Percentiles rank a stretch among this genome's conserved stretches.
Evolutionary conservation across 2,329 filamentous ascomycete species (phyloP).

Genomic region (Diatrype stigma): DNA sequence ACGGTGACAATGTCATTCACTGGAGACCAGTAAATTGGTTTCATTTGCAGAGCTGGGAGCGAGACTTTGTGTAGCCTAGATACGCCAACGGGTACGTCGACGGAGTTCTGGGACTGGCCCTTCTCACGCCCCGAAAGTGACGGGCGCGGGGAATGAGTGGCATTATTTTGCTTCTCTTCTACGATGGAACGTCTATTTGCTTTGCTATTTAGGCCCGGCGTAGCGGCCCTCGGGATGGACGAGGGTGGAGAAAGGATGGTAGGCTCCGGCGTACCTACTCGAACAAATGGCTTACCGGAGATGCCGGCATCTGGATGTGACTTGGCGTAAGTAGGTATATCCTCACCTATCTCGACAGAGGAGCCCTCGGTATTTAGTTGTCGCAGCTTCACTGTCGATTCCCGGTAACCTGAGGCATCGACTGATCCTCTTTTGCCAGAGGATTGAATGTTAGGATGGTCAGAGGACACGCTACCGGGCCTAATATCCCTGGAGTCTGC

Average conservation of each 20-base stretch:
- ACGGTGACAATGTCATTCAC: conserved; percentile 84
- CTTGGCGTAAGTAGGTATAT: conserved; percentile 15
- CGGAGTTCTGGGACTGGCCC: conserved; percentile 21
- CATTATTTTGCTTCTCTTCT: conserved; percentile 19
- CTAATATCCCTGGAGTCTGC: conserved; percentile 16
- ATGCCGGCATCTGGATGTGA: conserved; percentile 44
- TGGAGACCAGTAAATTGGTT: conserved; percentile 96
- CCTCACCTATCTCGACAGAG: conserved; percentile 12
- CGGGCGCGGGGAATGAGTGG: conserved; percentile 4
- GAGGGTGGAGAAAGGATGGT: conserved; percentile 21
- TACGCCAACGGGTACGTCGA: conserved; percentile 76
- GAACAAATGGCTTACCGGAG: conserved; percentile 50
- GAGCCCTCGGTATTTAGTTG: conserved; percentile 6
- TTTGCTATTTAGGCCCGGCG: conserved; percentile 10
- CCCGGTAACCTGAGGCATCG: conserved; percentile 5
- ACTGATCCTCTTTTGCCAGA: conserved; percentile 3
- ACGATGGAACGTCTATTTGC: background rate
- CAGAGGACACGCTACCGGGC: conserved; percentile 11
- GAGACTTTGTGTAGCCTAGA: conserved; percentile 88
- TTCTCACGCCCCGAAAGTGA: conserved; percentile 16
- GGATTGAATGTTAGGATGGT: conserved; percentile 8
- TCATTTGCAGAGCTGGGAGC: conserved; percentile 79
- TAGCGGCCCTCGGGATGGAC: conserved; percentile 20
- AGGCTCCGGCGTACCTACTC: conserved; percentile 36
- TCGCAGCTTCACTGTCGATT: conserved; percentile 13